Percentiles rank a stretch among this genome's conserved stretches.
Evolutionary conservation across 2,329 filamentous ascomycete species (phyloP).

Genomic region (Ophiostoma quercus): DNA sequence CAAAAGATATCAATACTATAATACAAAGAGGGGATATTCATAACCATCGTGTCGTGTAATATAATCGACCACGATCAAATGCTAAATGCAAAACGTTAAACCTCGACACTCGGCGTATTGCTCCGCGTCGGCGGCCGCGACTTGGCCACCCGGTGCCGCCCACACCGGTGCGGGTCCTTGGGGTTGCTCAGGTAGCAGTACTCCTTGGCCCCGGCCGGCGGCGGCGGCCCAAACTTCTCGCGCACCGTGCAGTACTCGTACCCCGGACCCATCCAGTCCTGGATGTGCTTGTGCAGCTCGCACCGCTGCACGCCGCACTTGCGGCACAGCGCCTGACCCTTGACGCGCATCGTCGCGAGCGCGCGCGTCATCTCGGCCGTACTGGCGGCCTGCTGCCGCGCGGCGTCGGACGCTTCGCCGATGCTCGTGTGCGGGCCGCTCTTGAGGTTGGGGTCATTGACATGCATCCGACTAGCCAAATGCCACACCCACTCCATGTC

Average conservation of each 20-base stretch:
- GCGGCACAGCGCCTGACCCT: constrained; percentile 56
- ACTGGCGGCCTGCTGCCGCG: constrained; percentile 43
- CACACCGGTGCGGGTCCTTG: constrained; percentile 53
- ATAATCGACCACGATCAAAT: neutral
- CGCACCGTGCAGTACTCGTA: constrained; percentile 58
- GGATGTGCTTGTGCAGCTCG: constrained; percentile 58
- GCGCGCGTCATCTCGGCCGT: constrained; percentile 28
- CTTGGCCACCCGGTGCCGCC: constrained; percentile 45
- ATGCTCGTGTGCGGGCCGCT: constrained; percentile 1
- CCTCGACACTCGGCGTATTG: neutral
- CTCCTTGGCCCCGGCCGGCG: constrained; percentile 43
- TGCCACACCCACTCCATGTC: constrained; percentile 61
- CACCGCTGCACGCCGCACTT: constrained; percentile 58
- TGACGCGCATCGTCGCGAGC: constrained; percentile 47
- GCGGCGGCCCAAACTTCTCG: constrained; percentile 50
- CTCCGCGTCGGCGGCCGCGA: constrained; percentile 26
- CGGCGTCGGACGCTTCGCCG: constrained; percentile 26
- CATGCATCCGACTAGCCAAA: constrained; percentile 39
- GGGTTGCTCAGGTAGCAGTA: constrained; percentile 58
- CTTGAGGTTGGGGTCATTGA: neutral
- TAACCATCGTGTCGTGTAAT: neutral
- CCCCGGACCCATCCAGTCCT: constrained; percentile 52
- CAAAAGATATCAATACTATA: neutral
- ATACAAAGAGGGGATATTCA: constrained; percentile 1
- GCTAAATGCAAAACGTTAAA: neutral